Conservation (phyloP, 164 flowering plant species). For the Annona cherimola region DNA sequence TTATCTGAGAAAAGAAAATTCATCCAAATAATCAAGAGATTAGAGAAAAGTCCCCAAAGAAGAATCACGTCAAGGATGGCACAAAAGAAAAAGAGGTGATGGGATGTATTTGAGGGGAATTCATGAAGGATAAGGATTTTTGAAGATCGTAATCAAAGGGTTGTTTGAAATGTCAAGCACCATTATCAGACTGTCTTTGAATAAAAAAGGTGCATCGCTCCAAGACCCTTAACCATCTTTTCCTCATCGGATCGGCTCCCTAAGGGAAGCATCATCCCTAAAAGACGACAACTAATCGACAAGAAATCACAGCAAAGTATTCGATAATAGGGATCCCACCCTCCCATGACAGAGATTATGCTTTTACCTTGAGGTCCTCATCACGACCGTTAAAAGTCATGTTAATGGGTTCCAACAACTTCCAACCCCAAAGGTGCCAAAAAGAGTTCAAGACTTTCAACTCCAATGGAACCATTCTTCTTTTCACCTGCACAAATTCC, state of each 20-base stretch:
- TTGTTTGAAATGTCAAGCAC: conserved; percentile 3
- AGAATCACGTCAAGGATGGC: not conserved
- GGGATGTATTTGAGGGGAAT: conserved; percentile 5
- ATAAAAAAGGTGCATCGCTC: conserved; percentile 1
- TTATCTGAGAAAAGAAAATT: not conserved
- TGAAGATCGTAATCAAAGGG: conserved; percentile 4
- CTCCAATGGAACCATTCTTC: not conserved
- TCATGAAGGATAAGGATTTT: conserved; percentile 4
- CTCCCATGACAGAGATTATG: not conserved
- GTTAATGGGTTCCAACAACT: not conserved
- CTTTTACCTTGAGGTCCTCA: conserved; percentile 1
- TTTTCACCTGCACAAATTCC: not conserved
- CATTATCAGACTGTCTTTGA: conserved; percentile 3
- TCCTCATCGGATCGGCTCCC: not conserved
- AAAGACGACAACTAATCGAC: conserved; percentile 6
- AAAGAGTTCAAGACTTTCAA: not conserved
- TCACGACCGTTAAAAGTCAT: not conserved
- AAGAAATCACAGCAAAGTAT: not conserved
- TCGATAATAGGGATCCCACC: not conserved
- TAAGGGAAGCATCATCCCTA: not conserved
- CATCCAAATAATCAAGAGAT: not conserved
- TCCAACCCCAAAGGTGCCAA: not conserved
- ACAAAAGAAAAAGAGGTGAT: not conserved
- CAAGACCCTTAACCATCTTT: conserved; percentile 7
- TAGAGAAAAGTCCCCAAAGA: not conserved